These are phyloP conservation scores for Sporothrix pseudoabietina DNA, from an alignment of 2,329 filamentous ascomycete genomes.

Conservation along the genomic window DNA sequence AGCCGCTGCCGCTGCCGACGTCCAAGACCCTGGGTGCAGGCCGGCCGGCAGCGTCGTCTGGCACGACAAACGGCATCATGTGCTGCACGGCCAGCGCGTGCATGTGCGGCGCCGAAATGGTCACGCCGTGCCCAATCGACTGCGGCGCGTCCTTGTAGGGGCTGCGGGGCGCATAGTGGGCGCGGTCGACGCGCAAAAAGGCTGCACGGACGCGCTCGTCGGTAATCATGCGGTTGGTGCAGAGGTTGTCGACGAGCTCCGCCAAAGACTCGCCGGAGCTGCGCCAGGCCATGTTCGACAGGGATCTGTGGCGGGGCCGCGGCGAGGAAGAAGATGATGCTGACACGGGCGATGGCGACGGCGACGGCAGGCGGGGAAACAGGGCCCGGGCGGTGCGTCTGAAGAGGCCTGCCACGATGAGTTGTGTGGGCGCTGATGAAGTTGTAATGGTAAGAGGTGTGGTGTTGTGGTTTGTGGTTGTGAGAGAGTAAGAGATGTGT, in stretches of 20 bases:
- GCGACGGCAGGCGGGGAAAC: background rate
- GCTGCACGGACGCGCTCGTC: slow-evolving; percentile 71
- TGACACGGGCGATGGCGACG: background rate
- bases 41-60: slow-evolving; percentile 38
- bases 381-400: background rate
- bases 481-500: too few relatives aligned
- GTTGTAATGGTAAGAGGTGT: background rate
- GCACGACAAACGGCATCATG: slow-evolving; percentile 50
- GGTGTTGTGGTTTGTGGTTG: background rate
- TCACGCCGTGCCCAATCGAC: slow-evolving; percentile 57
- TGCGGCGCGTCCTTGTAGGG: slow-evolving; percentile 69
- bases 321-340: background rate
- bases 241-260: slow-evolving; percentile 78
- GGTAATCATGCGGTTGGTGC: slow-evolving; percentile 70
- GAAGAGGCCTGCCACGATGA: background rate
- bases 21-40: slow-evolving; percentile 64
- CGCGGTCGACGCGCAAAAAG: slow-evolving; percentile 86
- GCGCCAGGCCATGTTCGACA: slow-evolving; percentile 78
- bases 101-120: slow-evolving; percentile 65
- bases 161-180: slow-evolving; percentile 70
- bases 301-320: background rate
- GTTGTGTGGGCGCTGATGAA: too few relatives aligned
- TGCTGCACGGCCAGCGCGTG: slow-evolving; percentile 58
- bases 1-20: slow-evolving; percentile 75
- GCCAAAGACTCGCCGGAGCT: slow-evolving; percentile 75